A percentile compares a stretch with the other conserved stretches of the same genome.
These are phyloP conservation scores for Metschnikowia amazonensis DNA, from an alignment of 805 yeast species.

Conservation along the genomic window DNA sequence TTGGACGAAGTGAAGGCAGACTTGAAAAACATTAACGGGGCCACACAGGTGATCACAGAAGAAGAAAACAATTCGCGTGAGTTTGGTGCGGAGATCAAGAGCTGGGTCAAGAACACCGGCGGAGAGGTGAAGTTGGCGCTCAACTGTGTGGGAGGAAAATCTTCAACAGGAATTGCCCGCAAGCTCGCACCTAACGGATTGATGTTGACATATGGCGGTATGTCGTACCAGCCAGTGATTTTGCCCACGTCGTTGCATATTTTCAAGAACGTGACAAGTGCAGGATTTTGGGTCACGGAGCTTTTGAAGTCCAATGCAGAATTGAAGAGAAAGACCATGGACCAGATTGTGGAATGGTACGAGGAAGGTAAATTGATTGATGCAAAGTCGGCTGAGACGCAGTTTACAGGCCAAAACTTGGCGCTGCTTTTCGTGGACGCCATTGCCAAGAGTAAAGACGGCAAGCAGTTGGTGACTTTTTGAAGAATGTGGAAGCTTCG, in stretches of 20 bases:
- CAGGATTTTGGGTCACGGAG: conserved; percentile 91
- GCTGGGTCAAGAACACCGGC: conserved; percentile 46
- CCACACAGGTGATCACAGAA: conserved; percentile 87
- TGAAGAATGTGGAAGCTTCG: not conserved
- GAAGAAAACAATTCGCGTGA: conserved; percentile 70
- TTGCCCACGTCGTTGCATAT: conserved; percentile 86
- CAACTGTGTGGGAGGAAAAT: conserved; percentile 92
- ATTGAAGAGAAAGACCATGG: conserved; percentile 35
- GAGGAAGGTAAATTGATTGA: conserved; percentile 36
- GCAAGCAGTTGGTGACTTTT: conserved; percentile 37
- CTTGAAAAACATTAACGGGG: conserved; percentile 61
- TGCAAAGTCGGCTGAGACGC: conserved; percentile 33
- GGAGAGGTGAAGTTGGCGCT: conserved; percentile 70
- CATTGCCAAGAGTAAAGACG: conserved; percentile 30
- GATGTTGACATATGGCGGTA: conserved; percentile 92
- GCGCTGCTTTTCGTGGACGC: conserved; percentile 29
- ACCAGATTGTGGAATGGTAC: conserved; percentile 39
- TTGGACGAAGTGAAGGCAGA: conserved; percentile 55
- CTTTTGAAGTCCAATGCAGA: conserved; percentile 33
- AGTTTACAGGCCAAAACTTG: conserved; percentile 24
- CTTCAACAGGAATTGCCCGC: conserved; percentile 76
- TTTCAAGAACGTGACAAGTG: conserved; percentile 79
- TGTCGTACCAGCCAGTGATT: conserved; percentile 94
- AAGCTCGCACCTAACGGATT: conserved; percentile 72
- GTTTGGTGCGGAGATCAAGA: conserved; percentile 57